Percentiles rank a stretch among this genome's conserved stretches.
These are phyloP conservation scores for Yarrowia sp. DNA, from an alignment of 805 yeast species.

Conservation along the genomic window DNA sequence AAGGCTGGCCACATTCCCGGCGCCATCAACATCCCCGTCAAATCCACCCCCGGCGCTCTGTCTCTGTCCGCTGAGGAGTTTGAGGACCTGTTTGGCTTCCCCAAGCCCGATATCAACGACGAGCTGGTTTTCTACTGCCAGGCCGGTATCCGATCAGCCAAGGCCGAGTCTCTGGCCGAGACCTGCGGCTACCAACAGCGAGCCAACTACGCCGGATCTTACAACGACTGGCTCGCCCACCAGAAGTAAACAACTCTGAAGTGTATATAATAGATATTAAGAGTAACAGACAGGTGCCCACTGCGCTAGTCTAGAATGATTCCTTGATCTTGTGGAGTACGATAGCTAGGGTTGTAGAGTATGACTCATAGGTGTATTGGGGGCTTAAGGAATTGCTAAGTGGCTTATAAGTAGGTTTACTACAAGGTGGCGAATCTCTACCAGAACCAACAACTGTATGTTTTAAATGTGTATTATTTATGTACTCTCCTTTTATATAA, in stretches of 20 bases:
- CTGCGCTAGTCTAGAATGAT: too few species aligned
- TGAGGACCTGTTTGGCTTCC: conserved; percentile 72
- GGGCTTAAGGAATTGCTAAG: too few species aligned
- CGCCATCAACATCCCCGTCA: conserved; percentile 84
- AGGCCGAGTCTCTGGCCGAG: conserved; percentile 87
- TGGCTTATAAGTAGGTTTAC: too few species aligned
- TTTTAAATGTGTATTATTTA: neutral
- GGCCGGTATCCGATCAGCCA: conserved; percentile 87
- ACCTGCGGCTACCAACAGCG: conserved; percentile 84
- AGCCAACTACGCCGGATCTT: conserved; percentile 84
- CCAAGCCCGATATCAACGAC: conserved; percentile 68
- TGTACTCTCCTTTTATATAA: neutral
- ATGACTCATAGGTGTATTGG: too few species aligned
- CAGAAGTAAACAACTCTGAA: conserved; percentile 11
- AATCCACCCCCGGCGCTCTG: conserved; percentile 88
- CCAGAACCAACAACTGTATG: too few species aligned
- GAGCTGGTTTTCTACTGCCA: conserved; percentile 86
- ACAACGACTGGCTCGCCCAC: conserved; percentile 67
- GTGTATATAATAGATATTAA: neutral
- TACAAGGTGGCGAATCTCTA: too few species aligned
- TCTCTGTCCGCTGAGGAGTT: conserved; percentile 78
- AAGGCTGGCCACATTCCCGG: conserved; percentile 75
- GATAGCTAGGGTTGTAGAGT: too few species aligned
- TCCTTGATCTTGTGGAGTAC: too few species aligned
- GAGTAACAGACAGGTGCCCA: neutral